phyloP scores from a whole-genome alignment of 352 stramenopile species.

The Pythium myriotylum region DNA sequence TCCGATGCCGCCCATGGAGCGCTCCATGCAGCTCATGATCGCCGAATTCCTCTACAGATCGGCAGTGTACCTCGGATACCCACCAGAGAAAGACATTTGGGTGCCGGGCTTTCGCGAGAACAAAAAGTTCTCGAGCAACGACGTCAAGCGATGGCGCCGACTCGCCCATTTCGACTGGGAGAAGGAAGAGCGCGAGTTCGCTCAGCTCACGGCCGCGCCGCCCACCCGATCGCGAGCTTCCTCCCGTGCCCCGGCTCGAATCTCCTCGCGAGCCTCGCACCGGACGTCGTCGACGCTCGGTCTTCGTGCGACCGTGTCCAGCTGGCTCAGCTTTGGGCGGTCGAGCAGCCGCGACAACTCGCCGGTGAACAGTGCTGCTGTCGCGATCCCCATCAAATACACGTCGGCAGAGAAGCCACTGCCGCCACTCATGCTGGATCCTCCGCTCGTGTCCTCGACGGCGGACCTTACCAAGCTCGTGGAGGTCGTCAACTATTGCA shows the following conservation, averaged over 20 bases:
- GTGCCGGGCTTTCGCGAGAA: slow-evolving; percentile 64
- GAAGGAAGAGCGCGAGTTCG: slow-evolving; percentile 47
- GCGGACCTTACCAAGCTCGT: slow-evolving; percentile 55
- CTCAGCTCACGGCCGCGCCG: background rate
- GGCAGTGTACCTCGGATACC: slow-evolving; percentile 66
- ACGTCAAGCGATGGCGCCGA: slow-evolving; percentile 75
- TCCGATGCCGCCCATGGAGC: slow-evolving; percentile 34
- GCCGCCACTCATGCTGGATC: slow-evolving; percentile 32
- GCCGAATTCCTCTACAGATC: slow-evolving; percentile 79
- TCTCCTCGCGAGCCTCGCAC: background rate
- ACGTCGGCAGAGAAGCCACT: background rate
- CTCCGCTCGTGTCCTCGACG: slow-evolving; percentile 38
- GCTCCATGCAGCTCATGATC: slow-evolving; percentile 79
- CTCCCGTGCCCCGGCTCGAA: background rate
- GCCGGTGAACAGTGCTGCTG: background rate
- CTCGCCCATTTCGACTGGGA: slow-evolving; percentile 77
- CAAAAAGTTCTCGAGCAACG: slow-evolving; percentile 73
- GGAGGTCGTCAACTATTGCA: slow-evolving; percentile 66
- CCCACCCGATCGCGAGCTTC: background rate
- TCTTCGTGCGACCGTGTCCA: slow-evolving; percentile 26
- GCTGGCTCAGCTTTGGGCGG: slow-evolving; percentile 27
- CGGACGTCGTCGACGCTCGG: slow-evolving; percentile 16
- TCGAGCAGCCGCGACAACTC: background rate
- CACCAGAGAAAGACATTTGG: slow-evolving; percentile 53
- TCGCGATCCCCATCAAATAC: slow-evolving; percentile 19